Evolutionary conservation across 768 basidiomycete species (phyloP), one percentile per base, ranked within the genome.

Genomic region (Pleurotus ostreatus): DNA sequence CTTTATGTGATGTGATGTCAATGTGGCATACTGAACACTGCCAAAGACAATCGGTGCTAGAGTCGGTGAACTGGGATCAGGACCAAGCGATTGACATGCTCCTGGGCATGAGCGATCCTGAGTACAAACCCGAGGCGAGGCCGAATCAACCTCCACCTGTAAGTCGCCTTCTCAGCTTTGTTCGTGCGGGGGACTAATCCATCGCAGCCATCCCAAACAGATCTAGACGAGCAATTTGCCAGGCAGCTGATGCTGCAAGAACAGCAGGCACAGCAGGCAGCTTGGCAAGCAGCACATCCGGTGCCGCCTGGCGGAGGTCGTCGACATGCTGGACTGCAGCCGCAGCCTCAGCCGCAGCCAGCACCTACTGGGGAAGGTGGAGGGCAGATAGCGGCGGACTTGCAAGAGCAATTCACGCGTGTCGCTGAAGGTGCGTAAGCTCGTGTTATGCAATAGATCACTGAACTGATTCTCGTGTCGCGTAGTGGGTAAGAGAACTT

Each of bases 31-130:
- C 11, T 48, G 55, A 23, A 52, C 25, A 52, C 48, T 49, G 56
- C 38, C 48, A 3, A 43, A 89, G 87, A 40, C 77, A 78, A 64
- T 85, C 84, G 6, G 86, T 94, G 0, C 74, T 94, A 46, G 82
- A 91, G 57, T 86, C 86, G 5, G 87, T 86, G 4, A 65, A 74
- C n/a, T 79, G 85, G 9, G 74, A 89, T 61, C 83, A 91, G 60
- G 89, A 89, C 59, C 78, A 77, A 25, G 92, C 92, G 4, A 78
- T 93, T 55, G 91, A 94, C 62, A 71, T 78, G 1, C 75, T 94
- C 7, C 79, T 94, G 5, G 87, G 85, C 8, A 93, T 94, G 92
- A 92, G 79, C 70, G 92, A 94, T 70, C 91, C 91, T 1, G 77
- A 84, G 5, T 92, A 88, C 64, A 76, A 65, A 55, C 23, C 59